These are phyloP conservation scores for Lumnitzera racemosa DNA, from an alignment of 345 rosid genomes.

Conservation along the genomic window DNA sequence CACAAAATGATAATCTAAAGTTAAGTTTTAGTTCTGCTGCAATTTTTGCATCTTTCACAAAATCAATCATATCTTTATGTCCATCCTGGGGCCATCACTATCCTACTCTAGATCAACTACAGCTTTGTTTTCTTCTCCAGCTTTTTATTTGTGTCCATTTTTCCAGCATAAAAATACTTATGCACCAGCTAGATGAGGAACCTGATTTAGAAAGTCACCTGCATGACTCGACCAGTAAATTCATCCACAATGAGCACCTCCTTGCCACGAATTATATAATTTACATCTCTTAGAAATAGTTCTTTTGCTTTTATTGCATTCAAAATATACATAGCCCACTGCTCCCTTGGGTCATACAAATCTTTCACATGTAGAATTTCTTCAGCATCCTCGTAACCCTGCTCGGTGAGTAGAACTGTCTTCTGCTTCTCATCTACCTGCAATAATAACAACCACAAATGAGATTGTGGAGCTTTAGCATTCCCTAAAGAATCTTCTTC, in stretches of 20 bases:
- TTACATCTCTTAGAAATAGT: conserved; percentile 88
- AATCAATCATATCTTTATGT: too few species aligned
- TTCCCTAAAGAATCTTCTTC: too few species aligned
- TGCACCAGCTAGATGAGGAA: background rate
- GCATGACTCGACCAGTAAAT: conserved; percentile 99
- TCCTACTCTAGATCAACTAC: too few species aligned
- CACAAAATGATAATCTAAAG: too few species aligned
- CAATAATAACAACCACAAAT: conserved; percentile 16
- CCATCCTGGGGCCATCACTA: too few species aligned
- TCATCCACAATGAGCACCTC: conserved; percentile 97
- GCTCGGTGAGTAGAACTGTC: conserved; percentile 84
- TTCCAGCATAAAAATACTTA: background rate
- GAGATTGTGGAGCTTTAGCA: conserved; percentile 5
- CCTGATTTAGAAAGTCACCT: conserved; percentile 37
- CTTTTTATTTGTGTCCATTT: too few species aligned
- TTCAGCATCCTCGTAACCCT: conserved; percentile 95
- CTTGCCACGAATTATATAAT: conserved; percentile 85
- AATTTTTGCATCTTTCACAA: too few species aligned
- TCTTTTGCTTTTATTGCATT: conserved; percentile 97
- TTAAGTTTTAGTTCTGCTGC: too few species aligned
- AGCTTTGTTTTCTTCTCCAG: too few species aligned
- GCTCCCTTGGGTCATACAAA: conserved; percentile 95
- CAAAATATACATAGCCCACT: conserved; percentile 85
- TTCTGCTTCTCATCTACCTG: conserved; percentile 98
- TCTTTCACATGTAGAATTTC: conserved; percentile 87